Evolutionary conservation across 495 filamentous ascomycete species (phyloP).

Genomic region (Tuber melanosporum): DNA sequence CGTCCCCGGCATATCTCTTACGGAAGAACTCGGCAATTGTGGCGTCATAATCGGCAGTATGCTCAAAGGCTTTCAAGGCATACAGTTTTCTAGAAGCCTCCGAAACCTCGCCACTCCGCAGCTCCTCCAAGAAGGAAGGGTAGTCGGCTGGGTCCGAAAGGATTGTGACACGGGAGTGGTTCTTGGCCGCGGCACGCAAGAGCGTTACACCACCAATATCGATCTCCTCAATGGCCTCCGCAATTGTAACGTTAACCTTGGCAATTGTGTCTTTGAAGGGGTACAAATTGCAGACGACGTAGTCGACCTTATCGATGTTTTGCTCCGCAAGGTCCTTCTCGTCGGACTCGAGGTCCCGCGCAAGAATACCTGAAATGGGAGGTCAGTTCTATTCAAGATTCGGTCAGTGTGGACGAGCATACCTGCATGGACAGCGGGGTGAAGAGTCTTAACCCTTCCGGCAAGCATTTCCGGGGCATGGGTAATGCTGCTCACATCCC

Average conservation of each 20-base stretch:
- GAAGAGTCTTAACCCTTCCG: conserved; percentile 93
- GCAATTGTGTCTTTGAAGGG: conserved; percentile 97
- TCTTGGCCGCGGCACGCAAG: conserved; percentile 94
- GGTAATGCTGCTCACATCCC: conserved; percentile 94
- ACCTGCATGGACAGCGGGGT: conserved; percentile 85
- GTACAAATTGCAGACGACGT: conserved; percentile 96
- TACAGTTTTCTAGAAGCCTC: conserved; percentile 76
- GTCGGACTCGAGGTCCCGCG: conserved; percentile 83
- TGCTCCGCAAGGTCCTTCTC: conserved; percentile 94
- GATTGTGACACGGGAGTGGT: conserved; percentile 89
- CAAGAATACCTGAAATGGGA: conserved; percentile 61
- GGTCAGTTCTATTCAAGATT: neutral
- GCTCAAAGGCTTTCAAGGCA: conserved; percentile 93
- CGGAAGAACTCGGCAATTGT: conserved; percentile 96
- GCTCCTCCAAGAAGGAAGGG: conserved; percentile 82
- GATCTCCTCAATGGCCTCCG: conserved; percentile 95
- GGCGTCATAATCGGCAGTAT: conserved; percentile 94
- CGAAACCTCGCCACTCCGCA: conserved; percentile 76
- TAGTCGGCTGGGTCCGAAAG: conserved; percentile 91
- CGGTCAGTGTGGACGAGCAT: neutral
- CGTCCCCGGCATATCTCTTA: conserved; percentile 84
- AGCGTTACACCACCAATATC: conserved; percentile 97
- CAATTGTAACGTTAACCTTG: conserved; percentile 91
- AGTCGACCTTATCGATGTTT: conserved; percentile 96
- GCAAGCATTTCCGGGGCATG: conserved; percentile 97